Evolutionary conservation across 2,329 filamentous ascomycete species (phyloP), one percentile per base, ranked within the genome.

Genomic region (Ophiostoma tasmaniense): DNA sequence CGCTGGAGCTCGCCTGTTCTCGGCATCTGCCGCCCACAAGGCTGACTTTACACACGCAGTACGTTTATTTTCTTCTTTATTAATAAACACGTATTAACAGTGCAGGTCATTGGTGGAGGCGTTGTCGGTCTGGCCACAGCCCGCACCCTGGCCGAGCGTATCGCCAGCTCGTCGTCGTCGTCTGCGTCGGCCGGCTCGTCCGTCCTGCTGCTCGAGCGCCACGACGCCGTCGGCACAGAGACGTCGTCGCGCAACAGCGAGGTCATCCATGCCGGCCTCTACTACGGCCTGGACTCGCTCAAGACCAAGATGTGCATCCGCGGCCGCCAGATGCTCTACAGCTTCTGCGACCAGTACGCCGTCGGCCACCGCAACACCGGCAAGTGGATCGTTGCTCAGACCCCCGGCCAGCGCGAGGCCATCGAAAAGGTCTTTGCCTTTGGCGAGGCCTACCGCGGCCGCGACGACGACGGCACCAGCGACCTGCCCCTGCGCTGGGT

Each of bases 311-410:
- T 99, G 14, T 99, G 95, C 80, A 83, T 97, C 72, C 81, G 82
- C 39, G 95, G 95, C 70, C 89, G 89, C 73, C 77, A 89, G 39
- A 82, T 92, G 77, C 82, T 98, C 70, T 99, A 99, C 79, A 83
- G 82, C 3, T 86, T 96, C 59, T 97, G 94, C 81, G 79, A 80
- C 5, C 80, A 80, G 69, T 81, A 91, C 74, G 78, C 79, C 69
- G 90, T 99, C 66, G 87, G 87, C 0, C 85, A 95, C 79, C 83
- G 83, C 68, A 89, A 89, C 76, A 90, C 88, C 30, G 93, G 93
- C 70, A 98, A 97, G 81, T 97, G 94, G 93, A 90, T 98, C 74
- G 91, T 98, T 1, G 94, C 94, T 0, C 95, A 98, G 80, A 90
- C 88, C 67, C 82, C 83, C 1, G 80, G 80, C 64, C 91, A 98